Conservation (phyloP, 441 rosid species). For the Jatropha podagrica region DNA sequence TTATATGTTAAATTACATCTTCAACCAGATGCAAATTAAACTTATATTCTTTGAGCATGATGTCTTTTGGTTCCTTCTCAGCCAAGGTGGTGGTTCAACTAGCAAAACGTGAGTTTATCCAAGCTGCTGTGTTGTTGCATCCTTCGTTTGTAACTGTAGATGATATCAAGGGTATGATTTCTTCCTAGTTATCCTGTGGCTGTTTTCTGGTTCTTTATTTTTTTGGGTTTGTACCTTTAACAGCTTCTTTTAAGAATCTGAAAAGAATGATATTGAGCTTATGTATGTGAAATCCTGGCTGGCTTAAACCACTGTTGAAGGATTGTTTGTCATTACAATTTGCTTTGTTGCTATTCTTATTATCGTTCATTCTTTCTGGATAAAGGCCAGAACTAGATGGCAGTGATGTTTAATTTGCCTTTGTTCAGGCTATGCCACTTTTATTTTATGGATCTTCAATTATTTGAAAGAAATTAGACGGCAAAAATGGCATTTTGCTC, state of each 20-base stretch:
- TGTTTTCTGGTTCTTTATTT: not conserved
- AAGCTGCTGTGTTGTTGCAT: constrained; percentile 71
- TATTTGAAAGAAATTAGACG: not conserved
- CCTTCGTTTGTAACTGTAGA: constrained; percentile 69
- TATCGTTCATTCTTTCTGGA: not conserved
- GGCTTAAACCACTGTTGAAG: not conserved
- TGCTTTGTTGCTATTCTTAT: not conserved
- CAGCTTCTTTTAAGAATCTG: not conserved
- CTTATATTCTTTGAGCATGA: not conserved
- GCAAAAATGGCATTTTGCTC: not conserved
- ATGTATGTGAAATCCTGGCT: not conserved
- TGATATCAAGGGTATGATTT: constrained; percentile 63
- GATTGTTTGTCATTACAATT: not conserved
- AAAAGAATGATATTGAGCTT: not conserved
- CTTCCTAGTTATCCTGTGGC: not conserved
- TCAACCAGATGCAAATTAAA: not conserved
- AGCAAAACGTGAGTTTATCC: constrained; percentile 51
- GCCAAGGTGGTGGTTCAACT: constrained; percentile 77
- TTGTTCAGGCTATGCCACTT: not conserved
- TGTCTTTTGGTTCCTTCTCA: constrained; percentile 27
- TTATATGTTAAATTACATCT: not conserved
- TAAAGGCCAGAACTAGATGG: not conserved
- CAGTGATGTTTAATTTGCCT: not conserved
- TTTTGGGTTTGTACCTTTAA: not conserved
- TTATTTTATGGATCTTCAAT: not conserved